These are phyloP conservation scores for Aspergillus sp. DNA, from an alignment of 2,329 filamentous ascomycete genomes.

Conservation along the genomic window DNA sequence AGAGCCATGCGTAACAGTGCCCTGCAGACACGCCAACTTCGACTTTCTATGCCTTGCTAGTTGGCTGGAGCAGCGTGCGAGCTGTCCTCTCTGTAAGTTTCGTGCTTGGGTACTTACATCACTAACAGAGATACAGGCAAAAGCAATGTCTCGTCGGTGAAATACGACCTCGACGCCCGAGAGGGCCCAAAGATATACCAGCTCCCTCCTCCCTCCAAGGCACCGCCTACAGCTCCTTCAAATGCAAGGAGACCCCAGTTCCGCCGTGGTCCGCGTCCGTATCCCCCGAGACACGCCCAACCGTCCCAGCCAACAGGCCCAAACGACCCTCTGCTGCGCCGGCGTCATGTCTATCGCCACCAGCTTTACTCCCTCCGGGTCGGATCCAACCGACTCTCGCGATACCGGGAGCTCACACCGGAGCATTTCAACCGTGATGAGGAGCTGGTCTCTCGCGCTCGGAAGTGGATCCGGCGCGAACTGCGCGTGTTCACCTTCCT, in stretches of 20 bases:
- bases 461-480: constrained; percentile 75
- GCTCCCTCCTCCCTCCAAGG: constrained; percentile 31
- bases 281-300: constrained; percentile 11
- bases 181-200: constrained; percentile 50
- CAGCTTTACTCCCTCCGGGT: constrained; percentile 70
- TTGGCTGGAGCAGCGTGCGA: constrained; percentile 65
- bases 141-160: constrained; percentile 47
- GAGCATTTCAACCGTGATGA: constrained; percentile 53
- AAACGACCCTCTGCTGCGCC: constrained; percentile 45
- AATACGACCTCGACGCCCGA: constrained; percentile 52
- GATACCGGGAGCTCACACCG: constrained; percentile 65
- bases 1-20: constrained; percentile 60
- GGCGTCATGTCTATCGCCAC: constrained; percentile 63
- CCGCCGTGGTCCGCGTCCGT: constrained; percentile 8
- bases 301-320: constrained; percentile 21
- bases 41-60: constrained; percentile 76
- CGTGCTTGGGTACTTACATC: neutral
- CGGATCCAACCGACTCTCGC: constrained; percentile 68
- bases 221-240: constrained; percentile 4
- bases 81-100: constrained; percentile 67
- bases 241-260: constrained; percentile 4
- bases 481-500: constrained; percentile 74
- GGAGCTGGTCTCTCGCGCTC: constrained; percentile 63
- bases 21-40: constrained; percentile 72
- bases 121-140: constrained; percentile 35